A percentile compares a stretch with the other conserved stretches of the same genome.
Evolutionary conservation across 83 land plant genomes (phyloP).

Genomic region (Larix sibirica): DNA sequence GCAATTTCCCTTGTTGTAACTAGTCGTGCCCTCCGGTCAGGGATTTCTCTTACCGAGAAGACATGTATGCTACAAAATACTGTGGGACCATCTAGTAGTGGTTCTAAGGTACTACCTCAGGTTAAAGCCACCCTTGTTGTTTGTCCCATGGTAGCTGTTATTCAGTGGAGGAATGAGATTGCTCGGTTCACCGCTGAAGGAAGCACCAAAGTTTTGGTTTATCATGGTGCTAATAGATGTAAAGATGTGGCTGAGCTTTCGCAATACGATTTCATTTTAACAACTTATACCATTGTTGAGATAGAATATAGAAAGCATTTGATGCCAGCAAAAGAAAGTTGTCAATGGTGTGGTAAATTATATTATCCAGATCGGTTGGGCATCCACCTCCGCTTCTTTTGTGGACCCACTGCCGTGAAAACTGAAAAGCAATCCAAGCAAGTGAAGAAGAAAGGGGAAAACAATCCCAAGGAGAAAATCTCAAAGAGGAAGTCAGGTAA

Average conservation of each 20-base stretch:
- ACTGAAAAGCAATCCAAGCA: constrained; percentile 83
- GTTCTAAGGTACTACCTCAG: constrained; percentile 25
- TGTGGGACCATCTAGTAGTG: not conserved
- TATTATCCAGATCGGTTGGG: constrained; percentile 41
- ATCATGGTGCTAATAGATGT: constrained; percentile 72
- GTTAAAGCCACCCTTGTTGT: constrained; percentile 82
- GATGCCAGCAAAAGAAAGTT: constrained; percentile 68
- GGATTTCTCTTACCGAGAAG: not conserved
- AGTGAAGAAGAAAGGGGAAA: constrained; percentile 29
- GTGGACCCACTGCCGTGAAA: constrained; percentile 79
- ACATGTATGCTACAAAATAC: not conserved
- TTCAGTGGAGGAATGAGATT: constrained; percentile 88
- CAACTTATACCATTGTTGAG: constrained; percentile 81
- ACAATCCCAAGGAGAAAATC: not conserved
- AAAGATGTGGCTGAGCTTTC: constrained; percentile 42
- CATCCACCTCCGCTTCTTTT: constrained; percentile 59
- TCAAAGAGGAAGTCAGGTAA: not conserved
- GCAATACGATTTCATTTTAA: constrained; percentile 78
- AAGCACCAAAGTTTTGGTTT: constrained; percentile 69
- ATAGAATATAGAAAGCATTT: constrained; percentile 63
- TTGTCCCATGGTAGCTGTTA: constrained; percentile 90
- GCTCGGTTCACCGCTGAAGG: constrained; percentile 62
- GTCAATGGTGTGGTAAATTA: constrained; percentile 60
- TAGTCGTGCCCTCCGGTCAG: constrained; percentile 25
- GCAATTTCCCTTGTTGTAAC: constrained; percentile 86